Percentiles rank a stretch among this genome's conserved stretches.
phyloP scores from a whole-genome alignment of 257 asterid genomes.

The Scutellaria barbata region DNA sequence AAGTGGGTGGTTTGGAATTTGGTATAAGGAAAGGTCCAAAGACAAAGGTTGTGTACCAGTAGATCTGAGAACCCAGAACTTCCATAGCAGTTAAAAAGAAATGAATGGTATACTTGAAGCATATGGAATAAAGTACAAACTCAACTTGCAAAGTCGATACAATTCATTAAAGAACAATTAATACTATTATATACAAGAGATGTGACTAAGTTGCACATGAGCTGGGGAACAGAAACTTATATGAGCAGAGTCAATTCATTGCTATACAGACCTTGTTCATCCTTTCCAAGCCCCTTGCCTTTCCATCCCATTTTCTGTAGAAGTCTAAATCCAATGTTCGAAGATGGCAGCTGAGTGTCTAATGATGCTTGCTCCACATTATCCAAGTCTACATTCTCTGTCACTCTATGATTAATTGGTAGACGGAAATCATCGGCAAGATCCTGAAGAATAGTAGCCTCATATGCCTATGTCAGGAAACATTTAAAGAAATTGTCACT shows the following conservation, averaged over 20 bases:
- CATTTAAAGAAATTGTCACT: constrained; percentile 20
- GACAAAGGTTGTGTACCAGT: neutral
- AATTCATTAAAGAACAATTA: neutral
- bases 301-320: constrained; percentile 99
- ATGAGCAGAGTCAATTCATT: constrained; percentile 17
- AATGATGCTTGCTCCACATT: constrained; percentile 95
- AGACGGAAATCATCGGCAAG: constrained; percentile 92
- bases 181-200: neutral
- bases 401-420: constrained; percentile 80
- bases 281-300: constrained; percentile 97
- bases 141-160: neutral
- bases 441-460: constrained; percentile 84
- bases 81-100: constrained; percentile 3
- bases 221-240: constrained; percentile 9
- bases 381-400: constrained; percentile 88
- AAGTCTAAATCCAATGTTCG: constrained; percentile 90
- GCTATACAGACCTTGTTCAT: constrained; percentile 79
- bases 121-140: neutral
- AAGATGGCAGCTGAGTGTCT: constrained; percentile 74
- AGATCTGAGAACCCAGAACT: constrained; percentile 4
- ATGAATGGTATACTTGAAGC: neutral
- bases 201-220: neutral
- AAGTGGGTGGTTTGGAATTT: neutral
- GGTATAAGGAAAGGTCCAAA: neutral
- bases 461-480: constrained; percentile 53